Base-by-base conservation (phyloP, 495 filamentous ascomycete species). In the Penicillium ucsense region DNA sequence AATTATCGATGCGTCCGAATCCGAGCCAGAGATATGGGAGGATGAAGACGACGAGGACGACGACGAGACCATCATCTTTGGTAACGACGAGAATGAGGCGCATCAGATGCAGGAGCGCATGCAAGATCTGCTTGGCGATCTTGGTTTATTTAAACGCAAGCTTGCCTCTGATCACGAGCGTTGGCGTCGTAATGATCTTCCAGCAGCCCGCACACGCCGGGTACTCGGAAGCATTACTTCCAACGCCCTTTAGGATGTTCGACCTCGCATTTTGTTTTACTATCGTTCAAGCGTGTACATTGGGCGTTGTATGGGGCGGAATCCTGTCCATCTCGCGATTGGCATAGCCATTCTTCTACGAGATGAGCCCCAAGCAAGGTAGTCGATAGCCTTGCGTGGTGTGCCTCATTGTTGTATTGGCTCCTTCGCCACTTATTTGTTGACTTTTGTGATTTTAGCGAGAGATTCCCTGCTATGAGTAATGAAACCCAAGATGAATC, bases 61-160 rank as follows among this genome's bases (percentile, higher is more conserved):
- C 8, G 46, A 52, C 27, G 61, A 64, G 10, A 34, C 41, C 3
- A 9, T 33, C 2, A n/a, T 27, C 2, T 8, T 29, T 7, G 43
- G 36, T 6, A n/a, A 9, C 32, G 56, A 53, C 31, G 63, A 74
- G n/a, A 41, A 55, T 2, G 71, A 74, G 38, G 74, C 72, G 0
- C 53, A 71, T 33, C 82, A 83, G 41, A 78, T 85, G 69, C 82
- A 88, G 50, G 74, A 76, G 30, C 72, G 77, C 56, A 81, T 88
- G 73, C 74, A 83, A 47, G 79, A 82, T 39, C 66, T 92, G 46
- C 68, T 95, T 47, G 77, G 81, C 45, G 89, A 94, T 56, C 57
- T 98, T 38, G 78, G 78, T 12, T 57, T 94, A 54, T 94, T 96
- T 65, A 83, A 82, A 58, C 77, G 80, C 55, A 95, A 95, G 69